phyloP scores from a whole-genome alignment of 108 stramenopile genomes.

The Epipyxis sp. region DNA sequence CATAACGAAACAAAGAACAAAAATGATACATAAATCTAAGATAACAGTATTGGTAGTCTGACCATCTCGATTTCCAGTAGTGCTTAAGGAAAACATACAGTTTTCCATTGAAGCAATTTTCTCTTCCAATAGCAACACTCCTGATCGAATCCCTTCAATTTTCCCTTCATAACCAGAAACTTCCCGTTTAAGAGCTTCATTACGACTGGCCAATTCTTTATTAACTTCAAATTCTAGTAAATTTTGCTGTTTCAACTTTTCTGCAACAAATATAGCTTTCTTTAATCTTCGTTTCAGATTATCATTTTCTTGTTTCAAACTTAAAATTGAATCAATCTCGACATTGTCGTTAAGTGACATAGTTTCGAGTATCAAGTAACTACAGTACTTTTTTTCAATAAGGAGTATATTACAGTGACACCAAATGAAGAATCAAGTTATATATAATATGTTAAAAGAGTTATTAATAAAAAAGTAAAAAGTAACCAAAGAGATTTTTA shows the following conservation, averaged over 20 bases:
- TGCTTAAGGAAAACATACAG: background rate
- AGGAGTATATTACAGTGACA: too few species aligned
- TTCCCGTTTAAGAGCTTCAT: background rate
- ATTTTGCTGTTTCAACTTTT: background rate
- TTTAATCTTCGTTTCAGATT: background rate
- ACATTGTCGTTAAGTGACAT: too few species aligned
- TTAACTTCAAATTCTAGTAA: background rate
- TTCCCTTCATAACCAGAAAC: background rate
- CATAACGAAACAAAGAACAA: too few species aligned
- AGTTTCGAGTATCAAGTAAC: too few species aligned
- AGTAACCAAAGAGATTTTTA: too few species aligned
- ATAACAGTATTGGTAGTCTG: background rate
- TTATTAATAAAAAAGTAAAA: too few species aligned
- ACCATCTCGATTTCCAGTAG: background rate
- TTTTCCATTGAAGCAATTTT: background rate
- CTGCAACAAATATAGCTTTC: background rate
- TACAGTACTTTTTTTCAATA: too few species aligned
- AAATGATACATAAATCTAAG: background rate
- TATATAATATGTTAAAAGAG: too few species aligned
- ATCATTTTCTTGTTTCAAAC: too few species aligned
- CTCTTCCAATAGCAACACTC: background rate
- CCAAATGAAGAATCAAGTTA: too few species aligned
- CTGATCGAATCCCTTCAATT: background rate
- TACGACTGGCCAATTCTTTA: background rate
- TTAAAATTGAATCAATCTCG: too few species aligned